phyloP scores from a whole-genome alignment of 2,329 filamentous ascomycete species.

The Monosporascus ibericus region DNA sequence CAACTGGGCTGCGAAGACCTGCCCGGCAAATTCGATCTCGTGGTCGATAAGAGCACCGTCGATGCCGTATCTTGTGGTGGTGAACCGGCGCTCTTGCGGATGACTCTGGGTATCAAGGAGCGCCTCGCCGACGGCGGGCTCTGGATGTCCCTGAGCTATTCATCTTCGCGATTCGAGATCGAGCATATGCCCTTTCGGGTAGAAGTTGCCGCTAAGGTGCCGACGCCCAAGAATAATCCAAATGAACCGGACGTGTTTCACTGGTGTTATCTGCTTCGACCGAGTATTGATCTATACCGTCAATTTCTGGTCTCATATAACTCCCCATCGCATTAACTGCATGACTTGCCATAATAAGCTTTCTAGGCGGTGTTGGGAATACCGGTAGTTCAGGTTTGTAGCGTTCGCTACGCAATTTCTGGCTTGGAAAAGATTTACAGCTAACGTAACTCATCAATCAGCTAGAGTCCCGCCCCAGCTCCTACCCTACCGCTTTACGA shows the following conservation, averaged over 20 bases:
- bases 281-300: conserved; percentile 6
- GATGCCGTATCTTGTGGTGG: conserved; percentile 44
- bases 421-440: too few relatives aligned
- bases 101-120: conserved; percentile 30
- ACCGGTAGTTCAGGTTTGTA: too few relatives aligned
- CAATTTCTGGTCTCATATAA: background rate
- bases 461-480: too few relatives aligned
- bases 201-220: conserved; percentile 35
- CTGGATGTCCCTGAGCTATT: conserved; percentile 46
- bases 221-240: conserved; percentile 32
- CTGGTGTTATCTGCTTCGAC: conserved; percentile 38
- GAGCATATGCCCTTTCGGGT: conserved; percentile 34
- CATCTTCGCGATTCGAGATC: conserved; percentile 33
- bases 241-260: conserved; percentile 41
- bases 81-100: conserved; percentile 28
- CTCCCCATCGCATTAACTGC: too few relatives aligned
- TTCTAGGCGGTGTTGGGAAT: too few relatives aligned
- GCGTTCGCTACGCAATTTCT: too few relatives aligned
- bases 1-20: conserved; percentile 19
- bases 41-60: conserved; percentile 44
- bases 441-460: too few relatives aligned
- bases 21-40: conserved; percentile 30
- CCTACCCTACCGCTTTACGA: too few relatives aligned
- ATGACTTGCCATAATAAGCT: too few relatives aligned
- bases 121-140: conserved; percentile 30